Base-by-base conservation (phyloP, 805 yeast species). In the Yamadazyma tumulicola region DNA sequence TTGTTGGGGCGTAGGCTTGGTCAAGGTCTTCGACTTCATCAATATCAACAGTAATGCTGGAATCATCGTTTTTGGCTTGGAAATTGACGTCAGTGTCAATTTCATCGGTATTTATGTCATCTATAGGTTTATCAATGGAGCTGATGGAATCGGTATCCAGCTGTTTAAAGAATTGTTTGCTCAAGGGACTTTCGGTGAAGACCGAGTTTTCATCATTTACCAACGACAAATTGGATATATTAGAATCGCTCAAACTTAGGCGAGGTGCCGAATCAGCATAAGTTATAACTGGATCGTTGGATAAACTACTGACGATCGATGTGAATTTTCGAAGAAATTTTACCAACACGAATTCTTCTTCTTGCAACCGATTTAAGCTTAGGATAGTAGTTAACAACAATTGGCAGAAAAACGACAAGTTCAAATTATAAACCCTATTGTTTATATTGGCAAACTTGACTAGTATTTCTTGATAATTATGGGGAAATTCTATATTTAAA, bases 191-290 rank as follows among this genome's bases (percentile, higher is more conserved):
- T 4, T 30, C 41, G 11, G 45, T 35, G 4, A 25, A 11, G 3
- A 30, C 19, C 16, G 42, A 38, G 17, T 31, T 29, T 10, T 18
- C 21, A 26, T 38, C 41, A 21, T 26, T 24, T 4, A 13, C 19
- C 19, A 43, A 38, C 3, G 47, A 43, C 17, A 43, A 31, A 5
- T 31, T 38, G 21, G 41, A 38, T 19, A 35, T 11, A 13, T 38
- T 40, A 11, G 43, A 41, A 15, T 40, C 43, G 19, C 41, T 43
- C 18, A 37, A 38, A 22, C 47, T 43, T 14, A 38, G 29, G 13
- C 42, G 26, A 17, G 28, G 22, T 11, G 18, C 22, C 6, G 10
- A 11, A n/a, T 35, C 41, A n/a, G n/a, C n/a, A n/a, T n/a, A n/a
- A n/a, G n/a, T n/a, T 2, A 39, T n/a, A 8, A 35, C 14, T 4